Conservation (phyloP, 83 land plant species). For the Thuja plicata region DNA sequence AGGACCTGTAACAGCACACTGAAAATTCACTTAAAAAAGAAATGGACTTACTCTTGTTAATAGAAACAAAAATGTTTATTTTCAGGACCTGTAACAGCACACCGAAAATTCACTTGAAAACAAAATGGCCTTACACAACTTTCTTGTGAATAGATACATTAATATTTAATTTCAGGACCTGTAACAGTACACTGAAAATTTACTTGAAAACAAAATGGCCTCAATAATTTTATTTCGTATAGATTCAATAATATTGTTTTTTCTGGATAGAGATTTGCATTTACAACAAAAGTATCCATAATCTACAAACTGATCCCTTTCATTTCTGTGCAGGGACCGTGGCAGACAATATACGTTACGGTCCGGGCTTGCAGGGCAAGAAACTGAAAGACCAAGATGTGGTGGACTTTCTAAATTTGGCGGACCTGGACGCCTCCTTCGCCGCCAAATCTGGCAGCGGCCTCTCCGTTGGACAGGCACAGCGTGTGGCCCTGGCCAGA, state of each 20-base stretch:
- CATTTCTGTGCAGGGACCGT: constrained; percentile 62
- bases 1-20: too few species aligned
- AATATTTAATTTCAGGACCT: neutral
- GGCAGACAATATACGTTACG: constrained; percentile 84
- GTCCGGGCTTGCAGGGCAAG: constrained; percentile 71
- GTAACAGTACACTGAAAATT: too few species aligned
- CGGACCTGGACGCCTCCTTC: constrained; percentile 77
- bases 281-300: neutral
- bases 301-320: neutral
- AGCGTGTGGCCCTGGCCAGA: constrained; percentile 90
- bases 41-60: too few species aligned
- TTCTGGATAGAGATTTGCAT: neutral
- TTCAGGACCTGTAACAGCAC: too few species aligned
- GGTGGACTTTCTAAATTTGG: constrained; percentile 47
- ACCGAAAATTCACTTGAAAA: too few species aligned
- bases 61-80: too few species aligned
- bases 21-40: too few species aligned
- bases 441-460: constrained; percentile 37
- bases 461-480: constrained; percentile 92
- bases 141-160: too few species aligned
- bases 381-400: constrained; percentile 60
- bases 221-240: too few species aligned
- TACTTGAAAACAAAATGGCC: too few species aligned
- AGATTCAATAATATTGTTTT: too few species aligned
- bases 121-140: too few species aligned